These are phyloP conservation scores for Boletales sp. DNA, from an alignment of 768 basidiomycete species.

Conservation along the genomic window DNA sequence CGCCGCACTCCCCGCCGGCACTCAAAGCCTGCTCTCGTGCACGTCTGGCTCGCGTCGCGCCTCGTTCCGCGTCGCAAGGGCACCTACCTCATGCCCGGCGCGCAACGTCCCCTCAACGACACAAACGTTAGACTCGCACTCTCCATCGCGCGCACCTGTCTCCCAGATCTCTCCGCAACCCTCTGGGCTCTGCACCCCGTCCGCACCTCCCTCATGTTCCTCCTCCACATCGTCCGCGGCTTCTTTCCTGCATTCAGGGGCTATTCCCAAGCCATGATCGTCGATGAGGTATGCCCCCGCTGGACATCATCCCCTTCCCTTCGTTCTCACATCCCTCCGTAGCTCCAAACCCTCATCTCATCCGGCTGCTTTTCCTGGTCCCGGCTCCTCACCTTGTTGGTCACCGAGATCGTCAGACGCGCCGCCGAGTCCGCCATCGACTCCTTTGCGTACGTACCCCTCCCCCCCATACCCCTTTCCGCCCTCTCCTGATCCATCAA, in stretches of 20 bases:
- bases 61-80: constrained; percentile 45
- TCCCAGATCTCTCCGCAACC: constrained; percentile 49
- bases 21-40: constrained; percentile 17
- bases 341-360: constrained; percentile 69
- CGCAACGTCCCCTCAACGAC: constrained; percentile 59
- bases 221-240: constrained; percentile 67
- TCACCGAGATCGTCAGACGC: constrained; percentile 62
- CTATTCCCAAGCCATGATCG: constrained; percentile 82
- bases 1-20: constrained; percentile 5
- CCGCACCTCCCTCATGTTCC: constrained; percentile 67
- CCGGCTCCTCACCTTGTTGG: constrained; percentile 54
- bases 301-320: constrained; percentile 4
- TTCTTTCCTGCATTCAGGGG: constrained; percentile 79
- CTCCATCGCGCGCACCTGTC: constrained; percentile 50
- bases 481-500: constrained; percentile 2
- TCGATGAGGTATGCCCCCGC: constrained; percentile 64
- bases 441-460: constrained; percentile 60
- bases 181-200: constrained; percentile 60
- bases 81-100: constrained; percentile 56
- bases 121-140: constrained; percentile 56
- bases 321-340: constrained; percentile 6
- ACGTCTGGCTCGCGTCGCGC: constrained; percentile 61
- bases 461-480: constrained; percentile 8
- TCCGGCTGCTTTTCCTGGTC: constrained; percentile 73
- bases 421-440: constrained; percentile 64